Evolutionary conservation across 2,329 filamentous ascomycete genomes (phyloP).

Genomic region (Colletotrichum orchidophilum): DNA sequence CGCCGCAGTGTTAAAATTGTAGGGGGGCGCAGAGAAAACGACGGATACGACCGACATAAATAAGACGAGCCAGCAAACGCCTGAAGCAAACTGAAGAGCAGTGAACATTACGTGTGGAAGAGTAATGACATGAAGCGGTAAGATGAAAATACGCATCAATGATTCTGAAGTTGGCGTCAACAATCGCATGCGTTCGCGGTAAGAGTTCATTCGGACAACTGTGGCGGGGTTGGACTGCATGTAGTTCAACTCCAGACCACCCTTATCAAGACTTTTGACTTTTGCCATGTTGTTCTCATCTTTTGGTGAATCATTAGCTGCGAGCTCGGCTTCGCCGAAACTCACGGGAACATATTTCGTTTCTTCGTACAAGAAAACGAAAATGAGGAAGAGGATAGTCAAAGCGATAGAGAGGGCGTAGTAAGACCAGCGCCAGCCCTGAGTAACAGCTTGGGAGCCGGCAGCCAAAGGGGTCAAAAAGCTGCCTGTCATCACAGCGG

Average conservation of each 20-base stretch:
- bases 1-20: conserved; percentile 39
- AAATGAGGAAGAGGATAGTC: conserved; percentile 37
- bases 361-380: conserved; percentile 40
- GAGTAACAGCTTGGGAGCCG: conserved; percentile 38
- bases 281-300: background rate
- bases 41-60: conserved; percentile 42
- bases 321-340: conserved; percentile 30
- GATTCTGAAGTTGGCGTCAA: conserved; percentile 34
- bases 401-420: conserved; percentile 38
- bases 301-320: background rate
- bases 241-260: background rate
- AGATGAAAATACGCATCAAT: conserved; percentile 30
- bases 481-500: conserved; percentile 41
- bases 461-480: conserved; percentile 41
- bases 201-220: conserved; percentile 28
- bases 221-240: background rate
- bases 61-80: conserved; percentile 49
- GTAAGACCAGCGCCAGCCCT: conserved; percentile 45
- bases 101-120: conserved; percentile 48
- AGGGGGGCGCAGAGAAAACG: conserved; percentile 44
- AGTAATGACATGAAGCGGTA: conserved; percentile 22
- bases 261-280: background rate
- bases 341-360: conserved; percentile 41
- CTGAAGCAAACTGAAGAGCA: conserved; percentile 49
- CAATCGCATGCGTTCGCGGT: conserved; percentile 37